Evolutionary conservation across 2,329 filamentous ascomycete species (phyloP), one percentile per base, ranked within the genome.

Genomic region (Beauveria rudraprayagi): DNA sequence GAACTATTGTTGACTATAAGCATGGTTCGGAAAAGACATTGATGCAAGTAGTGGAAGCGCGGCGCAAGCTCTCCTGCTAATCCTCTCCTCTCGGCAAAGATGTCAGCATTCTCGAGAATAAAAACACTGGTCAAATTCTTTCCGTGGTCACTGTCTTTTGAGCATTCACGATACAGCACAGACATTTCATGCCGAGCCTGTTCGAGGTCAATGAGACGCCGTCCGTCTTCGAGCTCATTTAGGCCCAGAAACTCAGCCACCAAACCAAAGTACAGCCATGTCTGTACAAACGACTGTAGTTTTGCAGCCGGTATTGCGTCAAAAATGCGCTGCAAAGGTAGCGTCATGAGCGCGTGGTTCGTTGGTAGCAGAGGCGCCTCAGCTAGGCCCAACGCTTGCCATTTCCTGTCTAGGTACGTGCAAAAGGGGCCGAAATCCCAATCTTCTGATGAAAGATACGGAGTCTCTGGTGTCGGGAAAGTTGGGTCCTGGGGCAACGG

Each of bases 231-330:
- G 1, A 63, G 56, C 55, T 68, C 66, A 50, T 71, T 70, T 3
- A 70, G 55, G 24, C 67, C 65, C 3, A 72, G 43, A 30, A 70
- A 65, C 56, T 74, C 72, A 5, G 68, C 65, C 17, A 70, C 34
- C 4, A 70, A 62, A 0, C 72, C 71, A 61, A 74, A 71, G 55
- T 67, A 73, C 8, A 74, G 63, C 71, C 72, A 74, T 7, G 68
- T 72, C 56, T 73, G 72, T 16, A 70, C 52, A 47, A 72, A 70
- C 0, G 65, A 57, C 40, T 70, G 62, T 10, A 68, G 58, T 11
- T 69, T 67, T 3, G 62, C 60, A 8, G 63, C 47, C 8, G 67
- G 63, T 3, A 67, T 66, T 2, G 67, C 62, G 54, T 69, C 61
- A 51, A 55, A 47, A 34, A 54, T 14, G 11, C 44, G 26, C 17